Percentiles rank a stretch among this genome's conserved stretches.
These are phyloP conservation scores for Hibiscus tridactylites DNA, from an alignment of 345 rosid species.

Conservation along the genomic window DNA sequence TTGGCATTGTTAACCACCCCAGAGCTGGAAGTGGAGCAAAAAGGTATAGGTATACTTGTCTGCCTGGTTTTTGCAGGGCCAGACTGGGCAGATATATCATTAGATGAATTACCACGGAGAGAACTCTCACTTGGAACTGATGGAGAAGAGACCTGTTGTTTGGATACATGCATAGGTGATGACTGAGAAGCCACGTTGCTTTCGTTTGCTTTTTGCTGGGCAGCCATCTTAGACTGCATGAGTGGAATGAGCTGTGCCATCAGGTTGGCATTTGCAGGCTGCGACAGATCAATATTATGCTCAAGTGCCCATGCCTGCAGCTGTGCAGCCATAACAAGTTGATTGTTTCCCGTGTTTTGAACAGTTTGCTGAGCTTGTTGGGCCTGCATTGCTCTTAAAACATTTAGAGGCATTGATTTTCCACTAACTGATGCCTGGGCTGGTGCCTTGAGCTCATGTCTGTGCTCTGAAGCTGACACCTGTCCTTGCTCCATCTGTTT, in stretches of 20 bases:
- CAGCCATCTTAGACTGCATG: constrained; percentile 80
- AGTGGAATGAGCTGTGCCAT: constrained; percentile 69
- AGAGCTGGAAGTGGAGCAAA: constrained; percentile 46
- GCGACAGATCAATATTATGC: constrained; percentile 80
- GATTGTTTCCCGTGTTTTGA: constrained; percentile 57
- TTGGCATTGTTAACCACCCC: constrained; percentile 36
- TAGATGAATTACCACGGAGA: constrained; percentile 64
- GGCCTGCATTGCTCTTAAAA: constrained; percentile 61
- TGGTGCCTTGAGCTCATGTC: constrained; percentile 49
- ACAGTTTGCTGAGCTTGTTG: constrained; percentile 50
- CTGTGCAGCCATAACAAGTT: constrained; percentile 69
- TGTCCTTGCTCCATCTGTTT: constrained; percentile 57
- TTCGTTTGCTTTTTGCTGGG: constrained; percentile 68
- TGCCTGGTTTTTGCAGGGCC: constrained; percentile 63
- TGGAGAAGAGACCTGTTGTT: constrained; percentile 65
- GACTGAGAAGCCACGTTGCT: constrained; percentile 39
- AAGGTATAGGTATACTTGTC: constrained; percentile 35
- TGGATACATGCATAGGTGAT: constrained; percentile 50
- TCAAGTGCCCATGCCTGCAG: constrained; percentile 86
- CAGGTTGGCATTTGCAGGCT: constrained; percentile 82
- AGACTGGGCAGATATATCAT: constrained; percentile 77
- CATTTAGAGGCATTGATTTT: constrained; percentile 48
- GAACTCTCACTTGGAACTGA: constrained; percentile 61
- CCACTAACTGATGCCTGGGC: constrained; percentile 47
- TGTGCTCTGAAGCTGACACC: constrained; percentile 43